Base-by-base conservation (phyloP, 176 grass and related monocot species). In the Phoenix roebelenii region DNA sequence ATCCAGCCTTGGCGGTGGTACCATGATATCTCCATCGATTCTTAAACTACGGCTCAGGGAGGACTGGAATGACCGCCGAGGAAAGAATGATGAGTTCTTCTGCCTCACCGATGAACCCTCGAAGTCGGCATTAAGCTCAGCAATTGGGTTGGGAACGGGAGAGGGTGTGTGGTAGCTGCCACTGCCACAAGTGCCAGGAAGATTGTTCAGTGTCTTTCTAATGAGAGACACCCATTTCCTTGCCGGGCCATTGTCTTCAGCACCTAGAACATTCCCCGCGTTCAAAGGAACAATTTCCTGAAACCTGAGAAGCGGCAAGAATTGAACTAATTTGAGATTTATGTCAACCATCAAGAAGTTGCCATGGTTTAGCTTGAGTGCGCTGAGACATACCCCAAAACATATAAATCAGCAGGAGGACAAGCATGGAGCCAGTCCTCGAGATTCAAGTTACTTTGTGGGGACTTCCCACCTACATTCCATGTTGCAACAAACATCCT, bases 281-380 rank as follows among this genome's bases (percentile, higher is more conserved):
- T 96, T 96, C 56, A 96, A 79, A 69, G 92, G 92, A 69, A 96
- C 92, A 69, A 96, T 90, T 76, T 96, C 92, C 56, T 96, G 92
- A 80, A 96, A 96, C 52, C 92, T 96, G 72, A 72, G 60, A 29
- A 15, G 15, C 2, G 35, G 35, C 7, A 44, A 0, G 35, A 44
- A 9, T 9, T 14, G 35, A 12, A 44, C 3, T 44, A 30, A 44
- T 44, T 44, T 10, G 0, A 44, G 7, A 44, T 44, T 12, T 44
- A 14, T 44, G 35, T 44, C 5, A 44, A 44, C 35, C 35, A 44
- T 44, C 7, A 44, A 44, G 10, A 44, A 44, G 35, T 44, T 14
- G 35, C 35, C 35, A 44, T 14, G 10, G 9, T 44, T 44, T 12
- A 44, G 35, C 12, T 35, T 2, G 35, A 44, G 51, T 19, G 61